Evolutionary conservation across 306 rosid genomes (phyloP), one percentile per base, ranked within the genome.

Genomic region (Gleditsia sinensis): DNA sequence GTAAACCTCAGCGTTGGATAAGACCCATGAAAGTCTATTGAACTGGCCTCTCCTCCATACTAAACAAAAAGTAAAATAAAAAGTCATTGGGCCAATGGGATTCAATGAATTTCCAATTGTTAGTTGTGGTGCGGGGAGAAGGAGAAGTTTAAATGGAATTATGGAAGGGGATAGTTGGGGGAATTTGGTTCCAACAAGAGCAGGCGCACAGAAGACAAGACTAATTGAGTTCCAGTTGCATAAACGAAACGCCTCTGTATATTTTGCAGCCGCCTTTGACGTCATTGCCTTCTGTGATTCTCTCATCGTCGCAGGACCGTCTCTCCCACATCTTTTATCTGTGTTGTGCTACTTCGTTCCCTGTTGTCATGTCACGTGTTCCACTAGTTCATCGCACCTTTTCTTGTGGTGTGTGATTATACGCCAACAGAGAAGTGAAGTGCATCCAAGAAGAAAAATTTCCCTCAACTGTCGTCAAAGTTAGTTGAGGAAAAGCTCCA

Each of bases 171-270:
- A n/a, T n/a, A n/a, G 21, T 23, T 36, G 77, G 63, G 32, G 16
- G 62, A 72, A 71, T 24, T 24, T 64, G n/a, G 66, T 57, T 75
- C 76, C 76, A 69, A 49, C 20, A 67, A 3, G 0, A 1, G 11
- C 0, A 43, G 2, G 3, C 16, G 11, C 50, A 43, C n/a, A 28
- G 4, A 28, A 28, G 32, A 1, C 32, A 19, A 45, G 45, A 27
- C 4, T n/a, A 63, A 49, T 21, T 60, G 58, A 28, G 23, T 48
- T 17, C 23, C 48, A n/a, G 3, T 51, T 51, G 58, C 58, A 20
- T 51, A 51, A 12, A 5, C 36, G 19, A 12, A 19, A 27, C 7
- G 62, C 62, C 7, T 37, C 34, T 14, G n/a, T n/a, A n/a, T n/a
- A n/a, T n/a, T n/a, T n/a, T n/a, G n/a, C n/a, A n/a, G n/a, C n/a